Evolutionary conservation across 805 yeast species (phyloP), one percentile per base, ranked within the genome.

Genomic region (Candida coleopterorum): DNA sequence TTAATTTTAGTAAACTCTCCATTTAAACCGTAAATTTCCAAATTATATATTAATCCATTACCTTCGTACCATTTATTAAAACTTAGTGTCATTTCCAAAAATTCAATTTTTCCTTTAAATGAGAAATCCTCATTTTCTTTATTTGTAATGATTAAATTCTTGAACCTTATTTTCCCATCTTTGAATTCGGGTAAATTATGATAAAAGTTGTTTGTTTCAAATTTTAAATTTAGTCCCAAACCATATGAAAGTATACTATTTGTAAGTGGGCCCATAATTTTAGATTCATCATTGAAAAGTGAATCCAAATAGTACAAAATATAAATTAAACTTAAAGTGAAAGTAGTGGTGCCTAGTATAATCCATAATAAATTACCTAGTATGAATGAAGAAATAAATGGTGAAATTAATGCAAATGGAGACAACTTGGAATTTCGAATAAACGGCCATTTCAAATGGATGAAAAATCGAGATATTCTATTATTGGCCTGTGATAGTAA

Each of bases 281-380:
- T 53, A 18, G 50, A 42, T 9, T 25, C 29, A 42, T 61, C 56
- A 11, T 18, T 25, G 9, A 33, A 25, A n/a, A 33, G 20, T 5
- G 29, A 25, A 12, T 33, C 17, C 6, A 33, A 25, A 25, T 25
- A 33, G 43, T 75, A 68, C 4, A 71, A 52, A 1, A 70, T 46
- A 47, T 74, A 73, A 49, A 75, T 60, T 6, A 68, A 42, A 22
- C 66, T 59, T 25, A 77, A 68, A 7, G 68, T 68, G 48, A 75
- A 75, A 1, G 80, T 75, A 7, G 81, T 75, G 3, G 81, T 75
- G 3, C 81, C 81, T 37, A 75, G 55, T 10, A 74, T 50, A 12
- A 75, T 59, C 79, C 79, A 75, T 25, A 75, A 50, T 15, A 74
- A 55, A 46, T 75, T 71, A 1, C 80, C 81, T 77, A 75, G 72